phyloP scores from a whole-genome alignment of 495 filamentous ascomycete species.

The Aeminium ludgeri region DNA sequence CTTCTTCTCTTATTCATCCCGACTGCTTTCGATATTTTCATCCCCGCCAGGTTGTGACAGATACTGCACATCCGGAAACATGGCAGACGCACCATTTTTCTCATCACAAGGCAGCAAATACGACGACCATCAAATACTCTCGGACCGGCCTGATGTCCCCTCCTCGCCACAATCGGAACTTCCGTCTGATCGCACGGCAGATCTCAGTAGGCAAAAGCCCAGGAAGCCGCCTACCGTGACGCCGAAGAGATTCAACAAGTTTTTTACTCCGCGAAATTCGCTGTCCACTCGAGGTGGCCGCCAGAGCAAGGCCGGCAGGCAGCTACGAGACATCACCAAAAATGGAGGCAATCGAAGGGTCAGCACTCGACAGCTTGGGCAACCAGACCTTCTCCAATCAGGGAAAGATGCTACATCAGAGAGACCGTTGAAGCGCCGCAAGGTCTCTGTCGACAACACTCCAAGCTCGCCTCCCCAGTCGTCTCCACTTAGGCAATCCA shows the following conservation, averaged over 20 bases:
- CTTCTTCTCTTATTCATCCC: no score
- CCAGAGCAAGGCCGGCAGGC: conserved; percentile 37
- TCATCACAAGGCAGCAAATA: conserved; percentile 12
- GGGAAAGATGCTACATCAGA: no score
- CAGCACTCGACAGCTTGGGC: conserved; percentile 3
- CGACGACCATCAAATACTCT: conserved; percentile 6
- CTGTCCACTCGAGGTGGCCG: conserved; percentile 23
- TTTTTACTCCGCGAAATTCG: conserved; percentile 58
- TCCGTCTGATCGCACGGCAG: no score
- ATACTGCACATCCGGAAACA: no score
- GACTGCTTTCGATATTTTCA: no score
- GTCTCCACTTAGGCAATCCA: conserved; percentile 29
- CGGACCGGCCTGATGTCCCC: conserved; percentile 10
- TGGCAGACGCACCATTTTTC: conserved; percentile 11
- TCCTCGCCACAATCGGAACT: no score
- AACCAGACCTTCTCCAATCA: no score
- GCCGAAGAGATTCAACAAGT: conserved; percentile 46
- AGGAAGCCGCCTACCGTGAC: conserved; percentile 28
- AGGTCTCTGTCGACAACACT: conserved; percentile 30
- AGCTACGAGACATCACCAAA: conserved; percentile 48
- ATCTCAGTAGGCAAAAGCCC: no score
- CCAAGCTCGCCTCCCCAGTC: conserved; percentile 40
- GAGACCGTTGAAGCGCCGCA: conserved; percentile 29
- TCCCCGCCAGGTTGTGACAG: no score
- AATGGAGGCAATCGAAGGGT: conserved; percentile 16